These are phyloP conservation scores for Mucor circinelloides DNA, from an alignment of 371 early-diverging fungal species.

Conservation along the genomic window DNA sequence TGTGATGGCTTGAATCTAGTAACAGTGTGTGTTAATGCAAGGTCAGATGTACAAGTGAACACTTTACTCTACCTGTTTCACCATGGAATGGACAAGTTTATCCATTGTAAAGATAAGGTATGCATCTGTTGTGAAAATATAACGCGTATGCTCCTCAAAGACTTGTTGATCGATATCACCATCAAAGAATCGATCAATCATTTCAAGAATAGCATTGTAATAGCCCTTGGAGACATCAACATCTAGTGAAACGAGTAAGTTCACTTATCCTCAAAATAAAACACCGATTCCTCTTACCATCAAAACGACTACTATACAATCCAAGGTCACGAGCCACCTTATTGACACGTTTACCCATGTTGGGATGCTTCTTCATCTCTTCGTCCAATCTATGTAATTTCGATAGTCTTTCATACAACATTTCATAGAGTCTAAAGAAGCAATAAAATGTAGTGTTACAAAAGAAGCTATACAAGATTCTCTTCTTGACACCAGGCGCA, in stretches of 20 bases:
- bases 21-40: not conserved
- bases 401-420: constrained; percentile 79
- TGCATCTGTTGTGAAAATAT: constrained; percentile 85
- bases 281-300: constrained; percentile 33
- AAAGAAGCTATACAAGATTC: constrained; percentile 61
- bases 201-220: constrained; percentile 74
- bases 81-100: constrained; percentile 75
- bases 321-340: constrained; percentile 85
- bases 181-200: constrained; percentile 78
- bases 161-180: constrained; percentile 80
- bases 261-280: not conserved
- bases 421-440: constrained; percentile 88
- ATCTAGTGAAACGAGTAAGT: constrained; percentile 24
- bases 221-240: constrained; percentile 63
- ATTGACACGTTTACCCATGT: constrained; percentile 64
- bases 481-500: constrained; percentile 44
- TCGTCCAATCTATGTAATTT: constrained; percentile 77
- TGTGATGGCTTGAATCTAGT: constrained; percentile 46
- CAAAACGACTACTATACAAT: constrained; percentile 61
- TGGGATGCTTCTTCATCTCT: constrained; percentile 59
- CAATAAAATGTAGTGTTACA: constrained; percentile 82
- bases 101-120: constrained; percentile 89
- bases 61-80: constrained; percentile 70
- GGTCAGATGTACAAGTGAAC: not conserved
- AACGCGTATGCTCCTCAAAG: constrained; percentile 93